Evolutionary conservation across 371 early-diverging fungal genomes (phyloP), one percentile per base, ranked within the genome.

Genomic region (Mucor velutinosus): DNA sequence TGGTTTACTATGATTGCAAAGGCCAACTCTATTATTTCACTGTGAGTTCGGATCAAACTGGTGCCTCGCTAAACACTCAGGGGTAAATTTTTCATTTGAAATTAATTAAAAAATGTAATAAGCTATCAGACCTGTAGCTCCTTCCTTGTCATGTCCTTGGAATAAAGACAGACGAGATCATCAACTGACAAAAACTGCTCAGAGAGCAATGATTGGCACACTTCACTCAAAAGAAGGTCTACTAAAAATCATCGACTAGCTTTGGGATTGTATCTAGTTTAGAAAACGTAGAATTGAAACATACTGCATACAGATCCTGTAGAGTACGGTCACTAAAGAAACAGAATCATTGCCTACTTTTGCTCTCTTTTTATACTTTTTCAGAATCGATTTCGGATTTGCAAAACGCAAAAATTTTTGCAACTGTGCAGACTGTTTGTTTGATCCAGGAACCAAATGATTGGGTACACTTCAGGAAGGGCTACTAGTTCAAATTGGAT

Each of bases 241-340:
- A 72, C 67, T 71, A 56, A 66, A 58, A 62, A 70, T 78, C 79
- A 78, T 78, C 76, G 62, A 73, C 79, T 78, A 73, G 70, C 79
- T 72, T 71, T 73, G 66, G 62, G 56, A 65, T 60, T 70, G 75
- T 73, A 76, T 79, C 79, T 76, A 64, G 79, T 79, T 79, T 79
- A 60, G 65, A 74, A 79, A 79, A 79, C 79, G 73, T 76, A 76
- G 76, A 79, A 74, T 69, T 71, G 79, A 70, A 60, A 76, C 74
- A 74, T 79, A 79, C 79, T 79, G 79, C 74, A 79, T 79, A 79
- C 79, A 79, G 76, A 79, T 79, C 79, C 76, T 79, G 79, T 76
- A 76, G 79, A 79, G 79, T 76, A 79, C 79, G 79, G 76, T 76
- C 74, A 72, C 76, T 79, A 73, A 76, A 66, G 76, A 76, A 74